Conservation (phyloP, 176 grass and related monocot genomes). For the barley (Hordeum vulgare) region DNA sequence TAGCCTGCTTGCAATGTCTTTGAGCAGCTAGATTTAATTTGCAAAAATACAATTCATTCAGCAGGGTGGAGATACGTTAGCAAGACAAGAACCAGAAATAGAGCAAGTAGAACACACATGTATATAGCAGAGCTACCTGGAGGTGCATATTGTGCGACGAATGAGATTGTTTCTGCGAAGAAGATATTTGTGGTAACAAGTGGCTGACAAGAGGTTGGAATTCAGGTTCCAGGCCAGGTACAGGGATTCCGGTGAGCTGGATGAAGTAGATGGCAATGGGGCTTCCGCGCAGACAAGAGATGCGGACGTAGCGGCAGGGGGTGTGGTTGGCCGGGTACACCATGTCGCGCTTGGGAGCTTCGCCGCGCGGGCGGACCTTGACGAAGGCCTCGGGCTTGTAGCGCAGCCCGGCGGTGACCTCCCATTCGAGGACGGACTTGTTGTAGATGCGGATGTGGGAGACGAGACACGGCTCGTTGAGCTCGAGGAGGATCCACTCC, state of each 20-base stretch:
- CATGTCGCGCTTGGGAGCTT: constrained; percentile 82
- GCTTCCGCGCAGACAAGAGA: constrained; percentile 82
- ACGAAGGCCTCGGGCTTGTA: constrained; percentile 93
- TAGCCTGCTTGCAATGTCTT: constrained; percentile 67
- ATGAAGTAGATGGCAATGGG: constrained; percentile 96
- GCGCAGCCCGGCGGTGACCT: constrained; percentile 75
- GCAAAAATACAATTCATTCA: constrained; percentile 25
- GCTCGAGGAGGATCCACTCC: constrained; percentile 97
- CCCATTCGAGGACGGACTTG: constrained; percentile 96
- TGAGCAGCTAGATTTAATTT: constrained; percentile 65
- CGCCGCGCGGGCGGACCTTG: constrained; percentile 69
- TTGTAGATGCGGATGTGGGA: constrained; percentile 92
- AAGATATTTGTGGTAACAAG: constrained; percentile 67
- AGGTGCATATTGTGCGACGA: constrained; percentile 67
- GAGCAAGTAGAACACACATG: neutral
- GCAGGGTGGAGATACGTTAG: neutral
- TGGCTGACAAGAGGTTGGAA: constrained; percentile 77
- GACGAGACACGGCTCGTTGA: constrained; percentile 79
- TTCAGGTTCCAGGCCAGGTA: constrained; percentile 88
- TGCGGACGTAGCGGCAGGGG: constrained; percentile 85
- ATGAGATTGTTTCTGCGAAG: constrained; percentile 63
- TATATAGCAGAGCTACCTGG: constrained; percentile 42
- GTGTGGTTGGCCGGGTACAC: constrained; percentile 72
- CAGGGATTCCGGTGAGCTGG: constrained; percentile 82
- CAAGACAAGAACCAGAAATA: neutral